These are phyloP conservation scores for Verticillium nonalfalfae DNA, from an alignment of 2,329 filamentous ascomycete species.

Conservation along the genomic window DNA sequence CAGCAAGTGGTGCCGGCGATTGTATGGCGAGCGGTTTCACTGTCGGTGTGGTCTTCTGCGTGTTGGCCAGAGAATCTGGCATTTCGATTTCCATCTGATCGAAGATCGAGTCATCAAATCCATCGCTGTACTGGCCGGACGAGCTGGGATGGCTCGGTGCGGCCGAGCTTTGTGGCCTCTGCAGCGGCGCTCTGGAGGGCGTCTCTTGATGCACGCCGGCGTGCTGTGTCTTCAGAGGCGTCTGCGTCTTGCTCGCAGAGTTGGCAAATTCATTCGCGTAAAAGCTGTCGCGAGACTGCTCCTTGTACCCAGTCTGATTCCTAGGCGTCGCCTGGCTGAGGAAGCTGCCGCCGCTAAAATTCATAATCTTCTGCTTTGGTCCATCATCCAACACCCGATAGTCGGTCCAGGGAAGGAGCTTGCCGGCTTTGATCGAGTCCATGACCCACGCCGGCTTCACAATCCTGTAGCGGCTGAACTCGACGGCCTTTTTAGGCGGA, in stretches of 20 bases:
- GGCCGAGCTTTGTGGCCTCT: neutral
- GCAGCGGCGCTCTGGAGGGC: neutral
- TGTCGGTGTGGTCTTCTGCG: neutral
- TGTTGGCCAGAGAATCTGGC: neutral
- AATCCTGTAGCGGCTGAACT: conserved; percentile 82
- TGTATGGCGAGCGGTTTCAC: neutral
- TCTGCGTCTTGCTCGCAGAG: neutral
- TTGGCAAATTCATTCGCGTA: conserved; percentile 59
- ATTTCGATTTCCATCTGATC: neutral
- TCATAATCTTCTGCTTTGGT: conserved; percentile 71
- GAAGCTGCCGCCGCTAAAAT: conserved; percentile 56
- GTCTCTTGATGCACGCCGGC: neutral
- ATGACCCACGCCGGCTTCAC: conserved; percentile 94
- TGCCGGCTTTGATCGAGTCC: conserved; percentile 78
- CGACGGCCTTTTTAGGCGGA: conserved; percentile 86
- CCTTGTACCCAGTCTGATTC: conserved; percentile 59
- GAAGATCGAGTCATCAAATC: neutral
- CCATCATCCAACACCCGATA: conserved; percentile 85
- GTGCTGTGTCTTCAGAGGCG: neutral
- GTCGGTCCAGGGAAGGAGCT: conserved; percentile 75
- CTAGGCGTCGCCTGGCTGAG: conserved; percentile 59
- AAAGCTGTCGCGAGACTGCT: conserved; percentile 78
- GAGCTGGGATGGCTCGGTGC: neutral
- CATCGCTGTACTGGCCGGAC: neutral
- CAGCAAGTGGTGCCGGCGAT: neutral